Conservation (phyloP, 495 filamentous ascomycete species). For the Podospora fimiseda region DNA sequence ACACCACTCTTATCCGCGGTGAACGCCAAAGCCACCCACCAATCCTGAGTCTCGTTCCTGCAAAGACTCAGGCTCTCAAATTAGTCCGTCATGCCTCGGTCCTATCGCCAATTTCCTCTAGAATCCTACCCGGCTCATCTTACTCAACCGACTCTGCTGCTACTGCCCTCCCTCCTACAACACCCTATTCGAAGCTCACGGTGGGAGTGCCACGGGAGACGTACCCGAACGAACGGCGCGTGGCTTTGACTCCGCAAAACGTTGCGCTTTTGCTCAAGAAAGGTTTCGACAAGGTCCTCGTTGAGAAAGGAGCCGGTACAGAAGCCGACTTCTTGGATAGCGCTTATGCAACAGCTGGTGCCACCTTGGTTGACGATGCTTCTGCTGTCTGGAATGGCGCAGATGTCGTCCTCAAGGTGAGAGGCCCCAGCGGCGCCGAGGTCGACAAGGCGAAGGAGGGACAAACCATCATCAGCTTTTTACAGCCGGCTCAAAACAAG, state of each 20-base stretch:
- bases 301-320: conserved; percentile 69
- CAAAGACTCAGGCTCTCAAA: conserved; percentile 18
- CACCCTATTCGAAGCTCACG: conserved; percentile 59
- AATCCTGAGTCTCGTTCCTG: conserved; percentile 17
- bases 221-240: conserved; percentile 65
- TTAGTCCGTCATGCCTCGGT: conserved; percentile 31
- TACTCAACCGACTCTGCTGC: conserved; percentile 32
- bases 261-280: conserved; percentile 71
- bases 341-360: conserved; percentile 65
- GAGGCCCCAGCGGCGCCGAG: conserved; percentile 60
- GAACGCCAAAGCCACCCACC: conserved; percentile 10
- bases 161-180: conserved; percentile 43
- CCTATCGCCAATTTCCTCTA: conserved; percentile 19
- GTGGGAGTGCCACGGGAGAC: conserved; percentile 68
- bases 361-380: conserved; percentile 55
- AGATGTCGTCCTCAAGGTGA: conserved; percentile 74
- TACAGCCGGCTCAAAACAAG: conserved; percentile 69
- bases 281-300: conserved; percentile 63
- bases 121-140: conserved; percentile 8
- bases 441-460: conserved; percentile 54
- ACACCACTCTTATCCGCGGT: conserved; percentile 10
- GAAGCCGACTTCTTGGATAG: conserved; percentile 65
- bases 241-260: conserved; percentile 75
- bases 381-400: conserved; percentile 58
- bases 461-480: conserved; percentile 64